phyloP scores from a whole-genome alignment of 2,329 filamentous ascomycete genomes.

The Bertia moriformis region DNA sequence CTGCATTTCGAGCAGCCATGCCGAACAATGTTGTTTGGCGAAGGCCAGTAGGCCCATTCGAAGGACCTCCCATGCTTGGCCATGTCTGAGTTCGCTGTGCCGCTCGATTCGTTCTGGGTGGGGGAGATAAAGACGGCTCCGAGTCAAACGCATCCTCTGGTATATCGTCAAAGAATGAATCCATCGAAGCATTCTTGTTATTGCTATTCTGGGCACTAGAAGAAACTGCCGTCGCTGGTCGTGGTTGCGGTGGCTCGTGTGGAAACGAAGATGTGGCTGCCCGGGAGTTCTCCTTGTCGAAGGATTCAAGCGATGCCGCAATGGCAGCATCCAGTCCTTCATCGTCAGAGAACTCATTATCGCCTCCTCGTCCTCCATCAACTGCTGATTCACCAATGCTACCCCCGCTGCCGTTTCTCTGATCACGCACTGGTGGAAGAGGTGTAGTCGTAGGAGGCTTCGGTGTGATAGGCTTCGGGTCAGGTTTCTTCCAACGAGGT shows the following conservation, averaged over 20 bases:
- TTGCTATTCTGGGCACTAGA: not conserved
- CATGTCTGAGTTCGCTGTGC: slow-evolving; percentile 4
- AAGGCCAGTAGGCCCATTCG: slow-evolving; percentile 20
- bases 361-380: not conserved
- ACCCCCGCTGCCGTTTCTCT: no score
- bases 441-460: not conserved
- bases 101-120: not conserved
- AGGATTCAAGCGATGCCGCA: not conserved
- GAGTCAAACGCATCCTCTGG: slow-evolving; percentile 48
- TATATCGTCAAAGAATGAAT: slow-evolving; percentile 29
- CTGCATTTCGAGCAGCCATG: slow-evolving; percentile 13
- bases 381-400: no score
- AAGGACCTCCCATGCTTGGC: no score
- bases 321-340: not conserved
- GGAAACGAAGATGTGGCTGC: not conserved
- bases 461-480: not conserved
- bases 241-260: not conserved
- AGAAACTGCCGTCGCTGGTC: not conserved
- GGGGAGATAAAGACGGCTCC: not conserved
- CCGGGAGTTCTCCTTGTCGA: not conserved
- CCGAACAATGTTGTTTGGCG: slow-evolving; percentile 43
- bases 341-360: not conserved
- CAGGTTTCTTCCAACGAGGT: not conserved
- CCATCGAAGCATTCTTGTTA: not conserved
- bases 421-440: no score